Evolutionary conservation across 768 basidiomycete species (phyloP), one percentile per base, ranked within the genome.

Genomic region (Calocybe cyanea): DNA sequence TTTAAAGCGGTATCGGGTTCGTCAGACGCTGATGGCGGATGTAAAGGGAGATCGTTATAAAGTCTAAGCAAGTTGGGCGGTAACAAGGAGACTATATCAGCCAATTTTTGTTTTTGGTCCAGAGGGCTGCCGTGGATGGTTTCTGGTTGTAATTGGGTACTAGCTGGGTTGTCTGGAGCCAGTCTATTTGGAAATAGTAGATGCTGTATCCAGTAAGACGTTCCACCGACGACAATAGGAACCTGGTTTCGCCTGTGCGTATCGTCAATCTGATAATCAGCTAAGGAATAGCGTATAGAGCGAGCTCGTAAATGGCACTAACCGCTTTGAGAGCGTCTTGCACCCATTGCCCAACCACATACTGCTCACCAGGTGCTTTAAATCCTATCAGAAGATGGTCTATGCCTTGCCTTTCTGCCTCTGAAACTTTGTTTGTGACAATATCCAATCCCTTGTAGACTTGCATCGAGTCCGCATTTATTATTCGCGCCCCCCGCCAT

Each of bases 401-500:
- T 15, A 99, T 71, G 3, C 89, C 92, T 38, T 77, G 71, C 59
- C 74, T 82, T 65, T 99, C 93, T 21, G 74, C 67, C 10, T 71
- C 57, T 1, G 93, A 79, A 13, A 93, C 77, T 68, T 99, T 98
- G 67, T 98, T 98, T 20, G 95, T 98, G 57, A 97, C 84, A 41
- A 94, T 71, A 64, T 96, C 87, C 63, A 98, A 77, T 0, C 95
- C 95, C 14, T 73, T 71, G 63, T 97, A 98, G 10, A 92, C 84
- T 64, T 99, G 96, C 95, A 99, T 97, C 10, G 95, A 82, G 65
- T 99, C 96, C 8, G 94, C 91, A 60, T 97, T 98, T 60, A 99
- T 84, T 54, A 98, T 76, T 58, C 82, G 80, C 7, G 82, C 85
- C 10, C 81, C 79, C 11, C 63, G 66, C 76, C 81, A 85, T 37